Evolutionary conservation across 148 eudicot genomes (phyloP).

Genomic region (Camellia granthamiana): DNA sequence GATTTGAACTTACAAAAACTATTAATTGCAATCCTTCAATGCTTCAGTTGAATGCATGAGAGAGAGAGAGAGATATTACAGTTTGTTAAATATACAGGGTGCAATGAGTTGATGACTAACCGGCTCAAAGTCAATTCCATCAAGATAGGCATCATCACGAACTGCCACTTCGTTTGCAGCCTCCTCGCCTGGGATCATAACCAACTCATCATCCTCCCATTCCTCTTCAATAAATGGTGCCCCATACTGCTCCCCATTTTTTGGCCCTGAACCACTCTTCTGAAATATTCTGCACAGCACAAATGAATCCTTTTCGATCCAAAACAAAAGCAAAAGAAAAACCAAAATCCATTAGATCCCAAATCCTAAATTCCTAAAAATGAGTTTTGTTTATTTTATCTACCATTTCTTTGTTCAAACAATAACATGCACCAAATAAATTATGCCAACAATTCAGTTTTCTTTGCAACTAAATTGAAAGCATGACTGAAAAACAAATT

Average conservation of each 20-base stretch:
- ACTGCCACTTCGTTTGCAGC: slow-evolving; percentile 50
- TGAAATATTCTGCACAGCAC: slow-evolving; percentile 87
- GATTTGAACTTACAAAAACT: too few relatives aligned
- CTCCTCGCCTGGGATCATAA: slow-evolving; percentile 39
- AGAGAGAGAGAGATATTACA: too few relatives aligned
- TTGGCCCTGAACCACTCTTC: slow-evolving; percentile 95
- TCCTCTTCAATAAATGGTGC: slow-evolving; percentile 90
- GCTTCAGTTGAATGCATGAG: too few relatives aligned
- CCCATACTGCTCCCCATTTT: slow-evolving; percentile 90
- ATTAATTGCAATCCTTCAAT: too few relatives aligned
- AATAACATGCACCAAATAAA: not conserved
- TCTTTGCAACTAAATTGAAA: not conserved
- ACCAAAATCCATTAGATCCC: not conserved
- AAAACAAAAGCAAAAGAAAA: not conserved
- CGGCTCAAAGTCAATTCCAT: slow-evolving; percentile 62
- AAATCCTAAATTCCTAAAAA: not conserved
- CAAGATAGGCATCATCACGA: slow-evolving; percentile 52
- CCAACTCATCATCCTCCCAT: slow-evolving; percentile 66
- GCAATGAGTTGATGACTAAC: slow-evolving; percentile 28
- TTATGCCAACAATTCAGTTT: not conserved
- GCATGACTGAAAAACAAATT: not conserved
- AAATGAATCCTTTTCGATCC: slow-evolving; percentile 59
- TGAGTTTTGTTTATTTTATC: not conserved
- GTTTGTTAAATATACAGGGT: not conserved
- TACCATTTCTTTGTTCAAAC: not conserved